Conservation (phyloP, 306 rosid species). For the Vigna nakashimae region DNA sequence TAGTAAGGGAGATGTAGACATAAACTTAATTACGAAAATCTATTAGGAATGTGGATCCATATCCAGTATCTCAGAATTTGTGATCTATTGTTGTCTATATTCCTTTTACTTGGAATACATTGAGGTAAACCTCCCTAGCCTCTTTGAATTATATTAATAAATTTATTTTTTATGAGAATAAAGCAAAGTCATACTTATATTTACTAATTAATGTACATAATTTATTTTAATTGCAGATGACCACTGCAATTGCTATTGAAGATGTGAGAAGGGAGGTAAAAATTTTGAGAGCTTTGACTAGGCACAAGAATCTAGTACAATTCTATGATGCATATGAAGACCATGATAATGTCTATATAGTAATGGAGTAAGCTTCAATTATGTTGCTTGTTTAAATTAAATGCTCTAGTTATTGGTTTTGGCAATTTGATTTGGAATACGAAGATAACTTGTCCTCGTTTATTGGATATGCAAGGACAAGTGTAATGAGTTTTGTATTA, state of each 20-base stretch:
- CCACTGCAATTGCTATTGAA: conserved; percentile 85
- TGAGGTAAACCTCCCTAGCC: background rate
- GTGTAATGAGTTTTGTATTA: conserved; percentile 1
- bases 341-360: conserved; percentile 51
- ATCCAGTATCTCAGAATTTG: background rate
- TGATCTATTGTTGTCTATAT: conserved; percentile 10
- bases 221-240: conserved; percentile 62
- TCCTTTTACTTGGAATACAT: background rate
- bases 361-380: conserved; percentile 75
- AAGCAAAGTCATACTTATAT: background rate
- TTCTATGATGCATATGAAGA: conserved; percentile 82
- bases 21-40: background rate
- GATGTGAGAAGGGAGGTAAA: conserved; percentile 89
- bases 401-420: background rate
- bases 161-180: background rate
- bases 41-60: background rate
- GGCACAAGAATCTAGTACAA: conserved; percentile 72
- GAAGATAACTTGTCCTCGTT: background rate
- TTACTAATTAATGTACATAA: background rate
- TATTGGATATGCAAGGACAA: conserved; percentile 11
- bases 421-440: background rate
- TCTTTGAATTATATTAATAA: conserved; percentile 5
- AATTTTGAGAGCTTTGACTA: conserved; percentile 78
- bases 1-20: background rate
- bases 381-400: conserved; percentile 26